Evolutionary conservation across 2,329 filamentous ascomycete genomes (phyloP).

Genomic region (Alternaria atra): DNA sequence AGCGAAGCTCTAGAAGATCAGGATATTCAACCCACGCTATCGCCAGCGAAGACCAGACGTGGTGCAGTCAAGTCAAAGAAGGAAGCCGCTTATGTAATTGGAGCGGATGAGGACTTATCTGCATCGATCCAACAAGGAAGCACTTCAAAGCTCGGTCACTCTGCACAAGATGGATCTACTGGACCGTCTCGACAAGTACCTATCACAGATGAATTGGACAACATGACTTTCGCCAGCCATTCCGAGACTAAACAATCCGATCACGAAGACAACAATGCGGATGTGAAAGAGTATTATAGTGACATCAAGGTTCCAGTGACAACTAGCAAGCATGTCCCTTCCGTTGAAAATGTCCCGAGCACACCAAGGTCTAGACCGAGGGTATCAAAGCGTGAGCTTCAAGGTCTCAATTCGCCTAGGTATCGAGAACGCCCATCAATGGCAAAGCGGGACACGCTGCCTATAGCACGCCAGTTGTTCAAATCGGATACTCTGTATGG

Average conservation of each 20-base stretch:
- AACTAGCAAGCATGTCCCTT: background rate
- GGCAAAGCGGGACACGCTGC: background rate
- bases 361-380: background rate
- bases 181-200: background rate
- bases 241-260: background rate
- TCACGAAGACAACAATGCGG: background rate
- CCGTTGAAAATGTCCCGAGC: background rate
- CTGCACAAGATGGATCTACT: background rate
- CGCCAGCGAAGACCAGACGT: background rate
- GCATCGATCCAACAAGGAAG: background rate
- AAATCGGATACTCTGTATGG: background rate
- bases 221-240: background rate
- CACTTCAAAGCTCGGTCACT: background rate
- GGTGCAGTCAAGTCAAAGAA: background rate
- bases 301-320: background rate
- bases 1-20: background rate
- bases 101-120: too few species aligned
- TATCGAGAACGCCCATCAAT: background rate
- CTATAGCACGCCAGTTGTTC: conserved; percentile 3
- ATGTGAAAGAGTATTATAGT: background rate
- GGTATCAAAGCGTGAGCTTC: background rate
- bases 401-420: background rate
- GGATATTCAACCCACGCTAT: too few species aligned
- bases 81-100: background rate
- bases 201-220: background rate